Evolutionary conservation across 163 green algal genomes (phyloP), one percentile per base, ranked within the genome.

Genomic region (Volvox carteri): DNA sequence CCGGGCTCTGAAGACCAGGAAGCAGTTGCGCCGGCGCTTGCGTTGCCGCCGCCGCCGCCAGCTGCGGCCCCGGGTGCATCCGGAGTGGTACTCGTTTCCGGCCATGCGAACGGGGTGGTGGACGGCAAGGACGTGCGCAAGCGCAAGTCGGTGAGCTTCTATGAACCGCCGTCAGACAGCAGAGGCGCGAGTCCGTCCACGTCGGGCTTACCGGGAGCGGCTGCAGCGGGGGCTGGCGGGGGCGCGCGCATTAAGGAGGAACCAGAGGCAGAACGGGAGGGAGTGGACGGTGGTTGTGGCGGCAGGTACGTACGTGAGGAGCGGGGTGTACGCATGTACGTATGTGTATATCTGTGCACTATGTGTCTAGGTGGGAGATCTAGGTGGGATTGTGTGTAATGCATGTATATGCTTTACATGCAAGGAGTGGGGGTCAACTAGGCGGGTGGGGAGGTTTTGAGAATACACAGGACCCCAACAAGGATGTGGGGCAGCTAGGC

Each of bases 181-280:
- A n/a, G n/a, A n/a, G 54, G 25, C 1, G 46, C 19, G 44, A 23
- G 16, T 30, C 18, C 11, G 42, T 18, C 76, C 77, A 58, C 44
- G 11, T 78, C 70, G 39, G 41, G 19, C 18, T 21, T 19, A 42
- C 70, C 39, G 39, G 35, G 3, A 23, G 67, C 70, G 14, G 42
- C 16, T 78, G 68, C 30, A 48, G 68, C 19, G 48, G 41, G 52
- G 83, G 37, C 39, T 54, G 14, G 67, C 75, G 62, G 54, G 77
- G 37, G 56, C 74, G 44, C 86, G 72, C 58, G 67, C 3, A 81
- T 85, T 33, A 87, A 89, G 70, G 75, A 86, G 67, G 72, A n/a
- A 1, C 46, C 70, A 0, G 87, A 72, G 35, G 87, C 90, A 21
- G 76, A 67, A 65, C 92, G 87, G 21, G 85, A 86, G n/a, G 70